phyloP scores from a whole-genome alignment of 805 yeast species.

The Starmerella khaoyaiensis region DNA sequence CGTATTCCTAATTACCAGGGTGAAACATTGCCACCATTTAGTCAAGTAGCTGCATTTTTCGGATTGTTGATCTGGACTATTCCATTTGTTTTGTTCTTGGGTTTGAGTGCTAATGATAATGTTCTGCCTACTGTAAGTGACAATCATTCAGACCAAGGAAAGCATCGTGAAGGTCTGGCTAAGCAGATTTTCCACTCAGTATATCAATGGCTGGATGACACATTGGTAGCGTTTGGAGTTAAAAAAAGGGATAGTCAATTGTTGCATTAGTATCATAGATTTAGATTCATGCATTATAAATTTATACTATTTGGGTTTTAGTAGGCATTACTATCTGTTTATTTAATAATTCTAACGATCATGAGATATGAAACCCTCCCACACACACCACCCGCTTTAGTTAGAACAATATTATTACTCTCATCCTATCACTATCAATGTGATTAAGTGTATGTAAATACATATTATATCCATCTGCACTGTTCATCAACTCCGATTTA shows the following conservation, averaged over 20 bases:
- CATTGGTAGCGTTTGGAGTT: conserved; percentile 48
- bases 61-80: conserved; percentile 89
- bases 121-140: conserved; percentile 44
- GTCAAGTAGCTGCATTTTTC: conserved; percentile 89
- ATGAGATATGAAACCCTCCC: too few relatives aligned
- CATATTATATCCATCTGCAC: too few relatives aligned
- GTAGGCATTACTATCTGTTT: too few relatives aligned
- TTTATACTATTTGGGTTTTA: too few relatives aligned
- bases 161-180: conserved; percentile 20
- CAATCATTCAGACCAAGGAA: conserved; percentile 1
- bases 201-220: conserved; percentile 32
- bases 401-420: too few relatives aligned
- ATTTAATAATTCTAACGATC: too few relatives aligned
- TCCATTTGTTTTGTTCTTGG: conserved; percentile 84
- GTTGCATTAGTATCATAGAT: too few relatives aligned
- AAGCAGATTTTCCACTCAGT: conserved; percentile 10
- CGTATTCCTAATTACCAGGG: conserved; percentile 43
- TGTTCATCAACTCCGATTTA: too few relatives aligned
- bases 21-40: conserved; percentile 64
- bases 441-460: too few relatives aligned
- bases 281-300: too few relatives aligned
- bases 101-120: conserved; percentile 83
- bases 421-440: too few relatives aligned
- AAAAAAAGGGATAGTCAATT: background rate
- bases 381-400: too few relatives aligned